Base-by-base conservation (phyloP, 257 asterid species). In the Scutellaria barbata region DNA sequence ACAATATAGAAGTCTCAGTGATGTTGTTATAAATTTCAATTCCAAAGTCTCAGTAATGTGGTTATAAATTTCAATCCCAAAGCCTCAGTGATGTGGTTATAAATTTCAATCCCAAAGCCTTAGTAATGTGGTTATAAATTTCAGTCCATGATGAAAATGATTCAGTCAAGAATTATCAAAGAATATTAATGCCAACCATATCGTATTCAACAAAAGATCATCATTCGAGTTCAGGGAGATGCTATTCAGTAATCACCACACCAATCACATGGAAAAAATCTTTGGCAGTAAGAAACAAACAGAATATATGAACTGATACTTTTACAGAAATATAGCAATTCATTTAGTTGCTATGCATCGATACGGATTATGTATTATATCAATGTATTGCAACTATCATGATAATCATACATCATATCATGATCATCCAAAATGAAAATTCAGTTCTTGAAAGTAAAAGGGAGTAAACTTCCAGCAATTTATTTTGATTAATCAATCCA, bases 401-500 rank as follows among this genome's bases (percentile, higher is more conserved):
- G 25, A 22, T 22, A 1, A 22, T 22, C 20, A 12, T 35, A 14
- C 16, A 33, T 58, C 41, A 47, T 13, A 22, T 33, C 30, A 25
- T 25, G 1, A 25, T 25, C 5, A 30, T 30, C 35, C 35, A 22
- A 20, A 16, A 37, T 22, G 14, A 52, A 22, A 42, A 13, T 10
- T 25, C 65, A 12, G 5, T 4, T 33, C 42, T 55, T 11, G 17
- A 73, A 35, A 43, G 46, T 33, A 6, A 22, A 53, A 35, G 50
- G 0, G 17, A 25, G 67, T 46, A 3, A 22, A 56, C 6, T 9
- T 16, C 58, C 30, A 25, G 8, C 46, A 41, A 43, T 20, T 41
- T 17, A 53, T 16, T 17, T 43, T 6, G n/a, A 46, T 65, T 50
- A 53, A 11, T 43, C 74, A 53, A 11, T 43, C 74, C 56, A 69